These are phyloP conservation scores for Colletotrichum sp. DNA, from an alignment of 2,329 filamentous ascomycete species.

Conservation along the genomic window DNA sequence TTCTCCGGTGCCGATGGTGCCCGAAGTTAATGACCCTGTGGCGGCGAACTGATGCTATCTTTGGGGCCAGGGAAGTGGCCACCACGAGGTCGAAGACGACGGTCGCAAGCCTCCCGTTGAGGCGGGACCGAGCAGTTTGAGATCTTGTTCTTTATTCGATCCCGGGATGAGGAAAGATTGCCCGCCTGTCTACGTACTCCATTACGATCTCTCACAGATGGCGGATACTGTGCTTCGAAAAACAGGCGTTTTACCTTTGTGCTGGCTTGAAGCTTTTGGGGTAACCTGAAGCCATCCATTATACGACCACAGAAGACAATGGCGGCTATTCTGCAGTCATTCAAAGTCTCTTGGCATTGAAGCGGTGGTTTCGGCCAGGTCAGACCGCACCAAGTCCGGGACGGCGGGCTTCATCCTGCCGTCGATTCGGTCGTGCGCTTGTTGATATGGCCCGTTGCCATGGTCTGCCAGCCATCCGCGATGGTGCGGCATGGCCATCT, in stretches of 20 bases:
- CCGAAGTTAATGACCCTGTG: background rate
- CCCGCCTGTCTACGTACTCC: background rate
- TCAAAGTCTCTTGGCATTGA: background rate
- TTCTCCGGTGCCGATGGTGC: background rate
- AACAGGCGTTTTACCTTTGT: background rate
- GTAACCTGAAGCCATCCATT: background rate
- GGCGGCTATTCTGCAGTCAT: background rate
- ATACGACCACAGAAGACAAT: background rate
- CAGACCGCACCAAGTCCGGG: background rate
- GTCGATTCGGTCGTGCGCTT: background rate
- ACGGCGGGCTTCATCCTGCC: background rate
- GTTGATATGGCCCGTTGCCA: background rate
- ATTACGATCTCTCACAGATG: background rate
- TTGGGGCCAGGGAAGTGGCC: background rate
- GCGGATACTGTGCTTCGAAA: background rate
- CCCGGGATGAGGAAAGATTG: background rate
- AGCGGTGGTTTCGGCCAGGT: background rate
- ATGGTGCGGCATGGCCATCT: slow-evolving; percentile 14
- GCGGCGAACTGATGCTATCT: background rate
- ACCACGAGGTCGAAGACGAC: background rate
- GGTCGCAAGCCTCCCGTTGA: slow-evolving; percentile 1
- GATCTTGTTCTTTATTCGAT: background rate
- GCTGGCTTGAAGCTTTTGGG: background rate
- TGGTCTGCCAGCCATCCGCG: background rate
- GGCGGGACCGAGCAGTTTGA: background rate